Percentiles rank a stretch among this genome's conserved stretches.
These are phyloP conservation scores for Aspergillus brasiliensis DNA, from an alignment of 2,329 filamentous ascomycete genomes.

Conservation along the genomic window DNA sequence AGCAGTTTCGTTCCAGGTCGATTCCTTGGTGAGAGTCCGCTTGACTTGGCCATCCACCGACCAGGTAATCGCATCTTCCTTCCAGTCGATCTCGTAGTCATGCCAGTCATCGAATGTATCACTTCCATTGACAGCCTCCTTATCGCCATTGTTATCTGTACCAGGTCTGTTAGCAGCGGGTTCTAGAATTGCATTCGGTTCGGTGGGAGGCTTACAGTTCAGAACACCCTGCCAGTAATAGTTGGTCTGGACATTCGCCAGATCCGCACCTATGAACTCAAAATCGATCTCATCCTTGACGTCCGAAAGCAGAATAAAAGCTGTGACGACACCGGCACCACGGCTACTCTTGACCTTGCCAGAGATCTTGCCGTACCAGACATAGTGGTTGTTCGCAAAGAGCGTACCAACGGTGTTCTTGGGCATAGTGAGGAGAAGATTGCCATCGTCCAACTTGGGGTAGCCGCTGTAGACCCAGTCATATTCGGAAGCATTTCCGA, in stretches of 20 bases:
- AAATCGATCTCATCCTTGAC: conserved; percentile 99
- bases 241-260: conserved; percentile 82
- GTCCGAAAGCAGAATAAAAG: conserved; percentile 93
- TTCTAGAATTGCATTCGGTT: not conserved
- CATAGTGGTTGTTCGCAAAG: conserved; percentile 78
- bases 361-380: conserved; percentile 96
- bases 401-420: conserved; percentile 83
- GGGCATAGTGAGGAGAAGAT: conserved; percentile 85
- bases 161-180: not conserved
- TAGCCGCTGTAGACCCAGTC: conserved; percentile 90
- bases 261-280: conserved; percentile 84
- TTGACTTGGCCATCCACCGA: conserved; percentile 76
- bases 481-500: conserved; percentile 75
- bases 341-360: conserved; percentile 82
- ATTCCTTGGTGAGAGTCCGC: conserved; percentile 69
- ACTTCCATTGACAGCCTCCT: conserved; percentile 59
- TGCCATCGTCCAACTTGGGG: conserved; percentile 62
- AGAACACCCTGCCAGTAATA: conserved; percentile 95
- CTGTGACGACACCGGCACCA: conserved; percentile 88
- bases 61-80: conserved; percentile 83
- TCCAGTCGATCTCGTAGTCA: conserved; percentile 93
- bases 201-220: conserved; percentile 69
- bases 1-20: conserved; percentile 81
- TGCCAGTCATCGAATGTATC: conserved; percentile 80
- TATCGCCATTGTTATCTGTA: conserved; percentile 72